Percentiles rank a stretch among this genome's conserved stretches.
These are phyloP conservation scores for Fusarium sublunatum DNA, from an alignment of 2,329 filamentous ascomycete species.

Conservation along the genomic window DNA sequence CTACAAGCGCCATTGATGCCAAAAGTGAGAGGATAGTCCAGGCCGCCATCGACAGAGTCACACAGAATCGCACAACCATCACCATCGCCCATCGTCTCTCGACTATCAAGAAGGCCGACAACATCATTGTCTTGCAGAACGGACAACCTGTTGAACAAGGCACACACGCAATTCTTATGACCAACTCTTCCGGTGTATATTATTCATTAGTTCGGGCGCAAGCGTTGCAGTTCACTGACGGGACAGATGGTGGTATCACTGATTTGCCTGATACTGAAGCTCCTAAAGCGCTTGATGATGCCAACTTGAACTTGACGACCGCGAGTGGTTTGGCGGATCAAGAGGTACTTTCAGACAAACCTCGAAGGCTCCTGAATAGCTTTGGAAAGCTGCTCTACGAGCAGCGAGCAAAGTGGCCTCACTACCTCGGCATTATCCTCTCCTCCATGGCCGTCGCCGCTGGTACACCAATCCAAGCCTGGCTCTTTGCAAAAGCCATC, in stretches of 20 bases:
- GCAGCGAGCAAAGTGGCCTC: slow-evolving; percentile 41
- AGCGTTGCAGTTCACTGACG: slow-evolving; percentile 8
- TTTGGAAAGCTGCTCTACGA: slow-evolving; percentile 38
- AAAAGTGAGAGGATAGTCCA: slow-evolving; percentile 58
- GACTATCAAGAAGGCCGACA: slow-evolving; percentile 70
- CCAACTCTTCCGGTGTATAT: slow-evolving; percentile 53
- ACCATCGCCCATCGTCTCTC: slow-evolving; percentile 72
- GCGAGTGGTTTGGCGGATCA: background rate
- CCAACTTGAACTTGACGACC: background rate
- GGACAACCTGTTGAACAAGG: slow-evolving; percentile 72
- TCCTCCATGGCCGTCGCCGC: slow-evolving; percentile 43
- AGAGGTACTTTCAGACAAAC: background rate
- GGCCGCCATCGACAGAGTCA: slow-evolving; percentile 52
- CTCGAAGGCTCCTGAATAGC: slow-evolving; percentile 13
- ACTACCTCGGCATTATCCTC: slow-evolving; percentile 42
- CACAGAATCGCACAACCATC: slow-evolving; percentile 67
- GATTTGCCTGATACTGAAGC: slow-evolving; percentile 4
- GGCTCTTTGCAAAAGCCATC: slow-evolving; percentile 47
- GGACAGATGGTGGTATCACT: background rate
- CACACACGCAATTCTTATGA: slow-evolving; percentile 68
- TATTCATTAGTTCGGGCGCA: slow-evolving; percentile 43
- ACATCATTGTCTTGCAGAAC: slow-evolving; percentile 72
- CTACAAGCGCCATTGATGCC: slow-evolving; percentile 66
- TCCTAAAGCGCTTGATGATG: background rate
- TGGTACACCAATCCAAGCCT: slow-evolving; percentile 46